phyloP scores from a whole-genome alignment of 495 filamentous ascomycete genomes.

The Cetradonia linearis region DNA sequence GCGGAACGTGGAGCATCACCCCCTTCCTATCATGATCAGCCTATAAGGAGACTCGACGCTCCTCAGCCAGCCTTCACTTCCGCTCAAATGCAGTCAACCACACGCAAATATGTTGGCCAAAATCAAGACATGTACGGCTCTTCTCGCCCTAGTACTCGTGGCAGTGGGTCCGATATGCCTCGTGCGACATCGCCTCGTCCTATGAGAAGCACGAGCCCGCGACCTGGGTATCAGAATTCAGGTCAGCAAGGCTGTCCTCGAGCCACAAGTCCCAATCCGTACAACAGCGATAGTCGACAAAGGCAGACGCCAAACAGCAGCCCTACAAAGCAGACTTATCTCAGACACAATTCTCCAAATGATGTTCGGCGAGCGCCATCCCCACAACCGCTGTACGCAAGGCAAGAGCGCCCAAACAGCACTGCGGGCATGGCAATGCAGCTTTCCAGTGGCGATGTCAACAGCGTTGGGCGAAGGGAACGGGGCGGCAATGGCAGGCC shows the following conservation, averaged over 20 bases:
- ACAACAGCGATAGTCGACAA: constrained; percentile 11
- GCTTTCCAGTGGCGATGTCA: constrained; percentile 45
- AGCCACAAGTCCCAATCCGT: constrained; percentile 29
- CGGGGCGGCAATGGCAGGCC: constrained; percentile 26
- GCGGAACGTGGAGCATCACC: constrained; percentile 63
- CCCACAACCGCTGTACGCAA: constrained; percentile 46
- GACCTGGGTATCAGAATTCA: constrained; percentile 30
- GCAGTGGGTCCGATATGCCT: constrained; percentile 33
- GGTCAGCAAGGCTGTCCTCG: constrained; percentile 13
- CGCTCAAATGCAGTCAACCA: constrained; percentile 86
- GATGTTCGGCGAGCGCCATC: constrained; percentile 47
- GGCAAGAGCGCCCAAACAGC: constrained; percentile 54
- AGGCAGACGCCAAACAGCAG: constrained; percentile 22
- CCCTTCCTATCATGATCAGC: constrained; percentile 67
- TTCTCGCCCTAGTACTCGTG: constrained; percentile 28
- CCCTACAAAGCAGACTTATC: constrained; percentile 26
- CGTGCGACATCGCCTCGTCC: constrained; percentile 43
- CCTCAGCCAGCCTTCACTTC: constrained; percentile 88
- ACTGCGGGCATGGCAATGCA: constrained; percentile 72
- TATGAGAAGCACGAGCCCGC: constrained; percentile 47
- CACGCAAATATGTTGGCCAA: constrained; percentile 74
- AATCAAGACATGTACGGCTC: constrained; percentile 66
- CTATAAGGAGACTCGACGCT: constrained; percentile 70
- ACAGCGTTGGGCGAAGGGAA: constrained; percentile 15
- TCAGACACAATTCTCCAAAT: constrained; percentile 46